Evolutionary conservation across 306 rosid species (phyloP).

Genomic region (Urtica urens): DNA sequence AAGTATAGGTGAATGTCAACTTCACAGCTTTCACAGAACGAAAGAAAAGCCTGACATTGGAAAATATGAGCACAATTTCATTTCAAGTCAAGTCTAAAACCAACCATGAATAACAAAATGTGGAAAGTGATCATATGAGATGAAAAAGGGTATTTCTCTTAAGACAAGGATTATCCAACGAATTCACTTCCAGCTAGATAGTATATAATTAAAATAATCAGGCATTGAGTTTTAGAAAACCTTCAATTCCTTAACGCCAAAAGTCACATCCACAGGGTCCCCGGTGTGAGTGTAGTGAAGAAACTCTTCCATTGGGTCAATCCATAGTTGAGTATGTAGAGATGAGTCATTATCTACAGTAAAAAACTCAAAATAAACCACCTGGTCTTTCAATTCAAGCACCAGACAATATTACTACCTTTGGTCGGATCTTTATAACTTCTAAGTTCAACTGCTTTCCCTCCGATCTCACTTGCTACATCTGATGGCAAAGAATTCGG

Average conservation of each 20-base stretch:
- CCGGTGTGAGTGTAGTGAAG: slow-evolving; percentile 71
- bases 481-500: slow-evolving; percentile 60
- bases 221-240: slow-evolving; percentile 30
- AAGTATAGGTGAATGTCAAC: slow-evolving; percentile 71
- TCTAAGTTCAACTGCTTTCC: slow-evolving; percentile 86
- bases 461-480: slow-evolving; percentile 66
- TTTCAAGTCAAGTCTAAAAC: too few relatives aligned
- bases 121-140: too few relatives aligned
- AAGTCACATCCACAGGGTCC: slow-evolving; percentile 82
- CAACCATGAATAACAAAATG: too few relatives aligned
- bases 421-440: slow-evolving; percentile 92
- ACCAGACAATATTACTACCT: slow-evolving; percentile 32
- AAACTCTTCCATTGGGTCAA: slow-evolving; percentile 92
- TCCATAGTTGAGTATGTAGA: slow-evolving; percentile 90
- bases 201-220: not conserved
- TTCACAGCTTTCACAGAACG: slow-evolving; percentile 92
- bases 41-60: slow-evolving; percentile 96
- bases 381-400: slow-evolving; percentile 7
- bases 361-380: slow-evolving; percentile 19
- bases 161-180: not conserved
- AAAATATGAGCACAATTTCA: too few relatives aligned
- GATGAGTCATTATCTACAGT: slow-evolving; percentile 62
- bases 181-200: not conserved
- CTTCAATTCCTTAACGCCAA: slow-evolving; percentile 90
- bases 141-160: too few relatives aligned